Base-by-base conservation (phyloP, 768 basidiomycete genomes). In the Suillus variegatus region DNA sequence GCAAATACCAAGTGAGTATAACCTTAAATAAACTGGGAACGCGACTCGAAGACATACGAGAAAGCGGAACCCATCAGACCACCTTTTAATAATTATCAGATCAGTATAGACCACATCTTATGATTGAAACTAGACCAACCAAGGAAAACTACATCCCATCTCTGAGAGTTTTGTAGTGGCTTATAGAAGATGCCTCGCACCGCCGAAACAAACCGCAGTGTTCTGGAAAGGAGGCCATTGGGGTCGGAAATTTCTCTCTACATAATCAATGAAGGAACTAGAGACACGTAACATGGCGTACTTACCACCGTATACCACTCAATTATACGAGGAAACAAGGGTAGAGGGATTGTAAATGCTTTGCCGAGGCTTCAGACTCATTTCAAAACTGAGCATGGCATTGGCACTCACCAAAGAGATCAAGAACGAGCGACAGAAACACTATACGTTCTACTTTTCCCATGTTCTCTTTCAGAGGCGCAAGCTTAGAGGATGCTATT, bases 311-410 rank as follows among this genome's bases (percentile, higher is more conserved):
- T 89, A 74, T 95, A 96, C 92, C 92, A 95, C 79, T 96, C 90
- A 51, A 97, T 95, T 60, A 99, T 82, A n/a, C 96, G 88, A n/a
- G 97, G 97, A 77, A 98, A 98, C 38, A 98, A 86, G 25, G 97
- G 97, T n/a, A 98, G 83, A 12, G 95, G 95, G 55, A 97, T 92
- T 28, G 94, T 97, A 77, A 96, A 97, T 14, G 94, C 93, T 84
- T 83, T 80, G n/a, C 58, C 57, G 46, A 67, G 62, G 61, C 55
- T 61, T 71, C 68, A 78, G 36, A 20, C 63, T 60, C 57, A 46
- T 18, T n/a, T 14, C 14, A n/a, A 60, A 49, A 28, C 7, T 20
- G 44, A 28, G 22, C 22, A 60, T 38, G 36, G 10, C 36, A 35
- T 64, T 32, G 36, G 36, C 25, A 78, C 85, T 70, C 70, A 84